Base-by-base conservation (phyloP, 1,284 basidiomycete species). In the Pseudozyma sp. region DNA sequence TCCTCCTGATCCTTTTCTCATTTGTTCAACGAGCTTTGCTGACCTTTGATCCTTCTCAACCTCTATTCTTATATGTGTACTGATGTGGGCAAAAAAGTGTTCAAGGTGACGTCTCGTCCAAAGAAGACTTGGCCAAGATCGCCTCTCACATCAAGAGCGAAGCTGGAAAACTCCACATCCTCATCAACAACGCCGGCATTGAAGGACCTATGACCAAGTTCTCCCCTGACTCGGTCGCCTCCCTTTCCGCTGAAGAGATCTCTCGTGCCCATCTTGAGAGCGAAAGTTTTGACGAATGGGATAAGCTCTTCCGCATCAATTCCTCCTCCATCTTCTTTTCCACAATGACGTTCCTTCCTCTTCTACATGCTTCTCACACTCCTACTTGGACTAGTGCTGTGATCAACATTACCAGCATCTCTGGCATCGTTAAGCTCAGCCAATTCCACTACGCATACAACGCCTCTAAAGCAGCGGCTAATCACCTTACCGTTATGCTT, bases 391-490 rank as follows among this genome's bases (percentile, higher is more conserved):
- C 61, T 0, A 34, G n/a, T 3, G 10, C 50, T 10, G 58, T 80
- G 9, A 73, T 78, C 71, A 80, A 80, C 68, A 79, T 80, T 48
- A 80, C 78, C 10, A 43, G 31, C 19, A 79, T 80, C 50, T 55
- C 49, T 6, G 78, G 80, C 10, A 61, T 69, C 9, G 72, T 82
- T n/a, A 78, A 78, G 39, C 40, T 59, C 10, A 8, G 19, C 14
- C 80, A 82, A 54, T 67, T 48, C 45, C 74, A 73, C 54, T 80
- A 77, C 42, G 78, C 79, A 14, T 82, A 82, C 68, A 82, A 82
- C 34, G 60, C 78, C 1, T 61, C 54, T 48, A 82, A 82, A 49
- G 79, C 78, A 0, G 81, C 81, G 1, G 79, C 81, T 4, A 76
- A 81, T 60, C 72, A 77, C 40, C 52, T 83, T 3, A 80, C 79